phyloP scores from a whole-genome alignment of 768 basidiomycete species.

The Phaffia tasmanica region DNA sequence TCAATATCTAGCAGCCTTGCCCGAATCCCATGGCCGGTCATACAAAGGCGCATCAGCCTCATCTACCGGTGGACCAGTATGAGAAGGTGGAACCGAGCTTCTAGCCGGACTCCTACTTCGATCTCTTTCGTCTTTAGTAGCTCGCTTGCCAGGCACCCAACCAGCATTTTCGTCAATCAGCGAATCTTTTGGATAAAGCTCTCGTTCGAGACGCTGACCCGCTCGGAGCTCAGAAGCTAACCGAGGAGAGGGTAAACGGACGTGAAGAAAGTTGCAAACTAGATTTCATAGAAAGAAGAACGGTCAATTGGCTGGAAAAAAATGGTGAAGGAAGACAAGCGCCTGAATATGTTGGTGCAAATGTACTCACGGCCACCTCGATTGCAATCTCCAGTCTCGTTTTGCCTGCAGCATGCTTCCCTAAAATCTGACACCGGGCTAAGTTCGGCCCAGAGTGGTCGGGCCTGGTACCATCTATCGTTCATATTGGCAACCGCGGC shows the following conservation, averaged over 20 bases:
- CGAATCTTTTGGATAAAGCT: conserved; percentile 9
- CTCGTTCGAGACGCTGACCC: conserved; percentile 70
- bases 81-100: not conserved
- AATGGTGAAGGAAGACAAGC: not conserved
- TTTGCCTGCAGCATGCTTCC: conserved; percentile 96
- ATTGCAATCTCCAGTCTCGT: conserved; percentile 96
- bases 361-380: conserved; percentile 50
- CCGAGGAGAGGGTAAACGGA: conserved; percentile 74
- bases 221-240: conserved; percentile 65
- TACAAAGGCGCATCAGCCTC: too few relatives aligned
- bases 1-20: too few relatives aligned
- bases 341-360: not conserved
- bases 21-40: too few relatives aligned
- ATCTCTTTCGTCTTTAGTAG: conserved; percentile 1
- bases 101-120: conserved; percentile 7
- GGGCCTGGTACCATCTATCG: conserved; percentile 87
- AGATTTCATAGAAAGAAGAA: not conserved
- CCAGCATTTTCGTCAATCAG: conserved; percentile 16
- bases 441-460: conserved; percentile 60
- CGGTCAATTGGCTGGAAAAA: conserved; percentile 43
- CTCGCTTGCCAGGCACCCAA: conserved; percentile 19
- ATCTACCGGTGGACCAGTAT: too few relatives aligned
- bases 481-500: conserved; percentile 85
- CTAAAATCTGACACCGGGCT: conserved; percentile 98
- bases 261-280: conserved; percentile 96